Conservation (phyloP, 169 alveolate species). For the Plasmodium cynomolgi region DNA sequence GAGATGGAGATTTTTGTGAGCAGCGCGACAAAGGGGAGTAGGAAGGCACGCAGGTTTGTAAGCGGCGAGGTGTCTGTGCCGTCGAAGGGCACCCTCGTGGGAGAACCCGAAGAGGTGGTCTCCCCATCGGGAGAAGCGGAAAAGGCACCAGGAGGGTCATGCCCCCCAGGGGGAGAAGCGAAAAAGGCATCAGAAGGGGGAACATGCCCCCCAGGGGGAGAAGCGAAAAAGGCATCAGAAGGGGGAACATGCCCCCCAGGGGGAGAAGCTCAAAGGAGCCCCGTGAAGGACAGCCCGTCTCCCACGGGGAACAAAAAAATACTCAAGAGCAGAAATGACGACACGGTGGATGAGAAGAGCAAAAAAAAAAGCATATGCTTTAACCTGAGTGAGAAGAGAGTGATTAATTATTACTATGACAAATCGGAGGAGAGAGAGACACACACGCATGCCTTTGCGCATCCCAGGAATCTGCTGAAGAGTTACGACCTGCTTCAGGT, state of each 20-base stretch:
- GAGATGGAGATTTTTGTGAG: constrained; percentile 21
- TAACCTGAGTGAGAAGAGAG: constrained; percentile 16
- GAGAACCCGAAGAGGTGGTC: neutral
- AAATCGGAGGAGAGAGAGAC: constrained; percentile 8
- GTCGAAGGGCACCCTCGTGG: neutral
- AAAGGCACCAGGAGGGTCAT: neutral
- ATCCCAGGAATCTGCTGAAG: neutral
- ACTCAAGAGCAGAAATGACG: neutral
- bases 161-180: neutral
- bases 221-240: neutral
- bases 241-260: neutral
- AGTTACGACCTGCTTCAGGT: constrained; percentile 13
- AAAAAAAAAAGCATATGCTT: constrained; percentile 33
- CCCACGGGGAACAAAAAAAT: constrained; percentile 17
- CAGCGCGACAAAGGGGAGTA: neutral
- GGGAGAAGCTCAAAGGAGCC: neutral
- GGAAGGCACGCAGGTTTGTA: neutral
- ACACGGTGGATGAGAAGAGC: neutral
- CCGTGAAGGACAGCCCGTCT: neutral
- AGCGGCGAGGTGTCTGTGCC: neutral
- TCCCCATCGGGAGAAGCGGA: neutral
- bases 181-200: neutral
- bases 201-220: neutral
- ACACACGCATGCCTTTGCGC: neutral
- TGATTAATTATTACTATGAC: constrained; percentile 43